phyloP scores from a whole-genome alignment of 202 grass and related monocot species.

The Elaeis oleifera region DNA sequence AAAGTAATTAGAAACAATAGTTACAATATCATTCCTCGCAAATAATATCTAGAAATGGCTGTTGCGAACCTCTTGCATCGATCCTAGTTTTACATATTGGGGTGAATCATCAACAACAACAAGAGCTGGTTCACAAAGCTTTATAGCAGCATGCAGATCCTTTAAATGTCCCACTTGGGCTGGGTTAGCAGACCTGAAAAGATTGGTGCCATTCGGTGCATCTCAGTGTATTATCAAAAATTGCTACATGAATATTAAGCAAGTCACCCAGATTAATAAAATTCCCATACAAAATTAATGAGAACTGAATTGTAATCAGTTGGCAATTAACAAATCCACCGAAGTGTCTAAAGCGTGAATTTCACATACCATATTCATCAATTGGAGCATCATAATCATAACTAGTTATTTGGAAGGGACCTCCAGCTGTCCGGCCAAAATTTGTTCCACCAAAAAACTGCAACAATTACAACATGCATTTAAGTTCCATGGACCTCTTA shows the following conservation, averaged over 20 bases:
- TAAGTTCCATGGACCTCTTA: too few relatives aligned
- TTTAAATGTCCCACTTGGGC: slow-evolving; percentile 47
- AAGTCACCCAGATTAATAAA: neutral
- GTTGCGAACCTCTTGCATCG: slow-evolving; percentile 77
- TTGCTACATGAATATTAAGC: neutral
- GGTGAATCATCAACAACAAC: slow-evolving; percentile 50
- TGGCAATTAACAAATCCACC: neutral
- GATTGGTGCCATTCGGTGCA: neutral
- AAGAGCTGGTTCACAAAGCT: slow-evolving; percentile 43
- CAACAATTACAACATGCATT: slow-evolving; percentile 1
- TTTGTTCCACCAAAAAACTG: slow-evolving; percentile 54
- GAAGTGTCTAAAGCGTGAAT: neutral
- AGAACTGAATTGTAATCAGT: neutral
- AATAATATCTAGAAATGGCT: slow-evolving; percentile 3
- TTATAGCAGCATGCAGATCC: slow-evolving; percentile 42
- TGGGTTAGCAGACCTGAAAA: slow-evolving; percentile 36
- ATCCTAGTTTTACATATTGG: slow-evolving; percentile 79
- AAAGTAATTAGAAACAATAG: too few relatives aligned
- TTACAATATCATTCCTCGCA: too few relatives aligned
- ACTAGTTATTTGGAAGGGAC: slow-evolving; percentile 42
- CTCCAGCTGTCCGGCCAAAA: slow-evolving; percentile 44
- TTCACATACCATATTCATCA: slow-evolving; percentile 47
- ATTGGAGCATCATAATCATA: slow-evolving; percentile 52
- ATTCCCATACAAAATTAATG: neutral
- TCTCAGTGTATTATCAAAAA: neutral